Conservation (phyloP, 148 eudicot species). For the Camellia japonica region DNA sequence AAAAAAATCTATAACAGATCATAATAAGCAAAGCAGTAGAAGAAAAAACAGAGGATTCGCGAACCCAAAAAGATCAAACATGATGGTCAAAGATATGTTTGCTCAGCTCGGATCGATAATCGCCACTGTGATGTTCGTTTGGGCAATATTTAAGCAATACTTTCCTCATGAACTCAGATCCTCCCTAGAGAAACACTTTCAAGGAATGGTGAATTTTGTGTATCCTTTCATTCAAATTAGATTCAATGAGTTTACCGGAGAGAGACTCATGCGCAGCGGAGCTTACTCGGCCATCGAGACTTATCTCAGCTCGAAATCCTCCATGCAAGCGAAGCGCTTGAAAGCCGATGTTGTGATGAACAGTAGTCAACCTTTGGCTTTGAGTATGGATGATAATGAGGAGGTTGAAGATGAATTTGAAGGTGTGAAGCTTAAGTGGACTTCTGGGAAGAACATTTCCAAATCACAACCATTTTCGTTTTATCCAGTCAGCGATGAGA, state of each 20-base stretch:
- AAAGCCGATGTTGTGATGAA: conserved; percentile 35
- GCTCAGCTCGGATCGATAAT: conserved; percentile 23
- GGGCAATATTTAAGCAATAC: conserved; percentile 37
- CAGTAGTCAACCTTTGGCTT: conserved; percentile 24
- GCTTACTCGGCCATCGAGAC: conserved; percentile 28
- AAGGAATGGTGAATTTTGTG: conserved; percentile 11
- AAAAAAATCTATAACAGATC: not conserved
- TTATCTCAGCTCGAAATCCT: conserved; percentile 34
- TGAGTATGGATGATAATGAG: conserved; percentile 44
- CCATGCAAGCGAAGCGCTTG: conserved; percentile 28
- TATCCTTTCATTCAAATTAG: conserved; percentile 34
- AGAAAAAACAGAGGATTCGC: not conserved
- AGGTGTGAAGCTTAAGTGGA: conserved; percentile 42
- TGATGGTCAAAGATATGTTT: not conserved
- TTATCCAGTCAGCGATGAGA: conserved; percentile 12
- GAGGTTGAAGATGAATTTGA: conserved; percentile 34
- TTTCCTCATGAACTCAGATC: conserved; percentile 20
- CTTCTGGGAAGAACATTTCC: conserved; percentile 8
- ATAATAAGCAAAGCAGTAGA: not conserved
- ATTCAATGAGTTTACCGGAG: conserved; percentile 29
- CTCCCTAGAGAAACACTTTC: conserved; percentile 6
- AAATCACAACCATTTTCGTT: not conserved
- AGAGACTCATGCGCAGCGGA: conserved; percentile 25
- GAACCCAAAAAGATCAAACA: not conserved
- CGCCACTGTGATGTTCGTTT: conserved; percentile 30